Evolutionary conservation across 2,329 filamentous ascomycete genomes (phyloP).

Genomic region (Fusarium piperis): DNA sequence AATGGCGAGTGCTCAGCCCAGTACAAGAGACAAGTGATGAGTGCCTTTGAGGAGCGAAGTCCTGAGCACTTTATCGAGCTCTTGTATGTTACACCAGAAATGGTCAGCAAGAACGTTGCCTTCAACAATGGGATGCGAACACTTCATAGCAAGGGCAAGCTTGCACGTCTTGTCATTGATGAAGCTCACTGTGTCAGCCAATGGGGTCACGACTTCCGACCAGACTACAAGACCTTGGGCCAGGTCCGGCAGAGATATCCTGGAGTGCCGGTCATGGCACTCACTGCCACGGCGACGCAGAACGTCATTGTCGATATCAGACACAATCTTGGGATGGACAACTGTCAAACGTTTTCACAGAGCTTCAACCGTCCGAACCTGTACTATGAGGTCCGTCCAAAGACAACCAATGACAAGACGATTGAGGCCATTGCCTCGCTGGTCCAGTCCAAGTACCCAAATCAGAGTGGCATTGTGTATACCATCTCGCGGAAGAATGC

Average conservation of each 20-base stretch:
- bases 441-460: slow-evolving; percentile 75
- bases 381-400: slow-evolving; percentile 83
- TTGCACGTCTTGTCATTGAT: slow-evolving; percentile 94
- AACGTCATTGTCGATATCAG: slow-evolving; percentile 94
- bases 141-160: slow-evolving; percentile 74
- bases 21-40: slow-evolving; percentile 73
- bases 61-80: slow-evolving; percentile 84
- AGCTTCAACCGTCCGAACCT: slow-evolving; percentile 98
- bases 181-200: slow-evolving; percentile 99
- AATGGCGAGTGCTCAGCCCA: slow-evolving; percentile 77
- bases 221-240: slow-evolving; percentile 91
- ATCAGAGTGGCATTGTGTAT: slow-evolving; percentile 90
- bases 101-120: slow-evolving; percentile 82
- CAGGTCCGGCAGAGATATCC: slow-evolving; percentile 77
- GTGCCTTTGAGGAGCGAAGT: slow-evolving; percentile 66
- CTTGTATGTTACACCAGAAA: slow-evolving; percentile 96
- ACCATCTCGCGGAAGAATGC: slow-evolving; percentile 87
- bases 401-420: slow-evolving; percentile 65
- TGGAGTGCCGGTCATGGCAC: slow-evolving; percentile 87
- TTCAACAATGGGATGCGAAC: slow-evolving; percentile 73
- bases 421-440: slow-evolving; percentile 65
- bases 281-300: slow-evolving; percentile 94
- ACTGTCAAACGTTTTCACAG: slow-evolving; percentile 83
- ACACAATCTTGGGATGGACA: slow-evolving; percentile 84
- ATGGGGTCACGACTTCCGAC: slow-evolving; percentile 98